Conservation (phyloP, 352 stramenopile species). For the Phytopythium aichiense region DNA sequence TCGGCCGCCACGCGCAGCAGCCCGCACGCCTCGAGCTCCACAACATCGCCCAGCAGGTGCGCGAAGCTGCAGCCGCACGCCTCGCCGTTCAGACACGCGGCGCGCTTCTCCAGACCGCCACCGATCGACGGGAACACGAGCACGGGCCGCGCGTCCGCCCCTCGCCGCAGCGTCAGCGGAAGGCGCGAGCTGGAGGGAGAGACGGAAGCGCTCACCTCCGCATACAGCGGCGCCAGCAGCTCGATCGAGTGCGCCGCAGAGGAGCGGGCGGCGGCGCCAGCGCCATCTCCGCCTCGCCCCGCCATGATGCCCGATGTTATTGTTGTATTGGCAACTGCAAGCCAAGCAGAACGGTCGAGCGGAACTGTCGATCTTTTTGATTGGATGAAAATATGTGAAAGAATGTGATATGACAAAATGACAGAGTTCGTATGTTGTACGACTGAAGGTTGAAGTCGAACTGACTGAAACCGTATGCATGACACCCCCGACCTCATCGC, state of each 20-base stretch:
- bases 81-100: conserved; percentile 42
- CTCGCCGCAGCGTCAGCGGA: conserved; percentile 24
- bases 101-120: conserved; percentile 19
- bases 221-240: conserved; percentile 32
- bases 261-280: neutral
- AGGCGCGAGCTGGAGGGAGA: neutral
- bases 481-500: too few relatives aligned
- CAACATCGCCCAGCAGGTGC: conserved; percentile 34
- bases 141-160: conserved; percentile 24
- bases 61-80: conserved; percentile 48
- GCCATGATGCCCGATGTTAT: neutral
- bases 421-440: too few relatives aligned
- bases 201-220: conserved; percentile 10
- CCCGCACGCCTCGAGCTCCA: conserved; percentile 37
- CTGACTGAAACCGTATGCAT: too few relatives aligned
- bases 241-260: conserved; percentile 24
- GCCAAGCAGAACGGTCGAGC: too few relatives aligned
- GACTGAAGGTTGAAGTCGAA: too few relatives aligned
- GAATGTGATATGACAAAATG: too few relatives aligned
- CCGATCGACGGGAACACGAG: conserved; percentile 25
- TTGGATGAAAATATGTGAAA: too few relatives aligned
- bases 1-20: conserved; percentile 33
- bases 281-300: conserved; percentile 30
- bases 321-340: conserved; percentile 8
- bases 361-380: too few relatives aligned